Evolutionary conservation across 2,329 filamentous ascomycete species (phyloP).

Genomic region (Aureobasidium melanogenum): DNA sequence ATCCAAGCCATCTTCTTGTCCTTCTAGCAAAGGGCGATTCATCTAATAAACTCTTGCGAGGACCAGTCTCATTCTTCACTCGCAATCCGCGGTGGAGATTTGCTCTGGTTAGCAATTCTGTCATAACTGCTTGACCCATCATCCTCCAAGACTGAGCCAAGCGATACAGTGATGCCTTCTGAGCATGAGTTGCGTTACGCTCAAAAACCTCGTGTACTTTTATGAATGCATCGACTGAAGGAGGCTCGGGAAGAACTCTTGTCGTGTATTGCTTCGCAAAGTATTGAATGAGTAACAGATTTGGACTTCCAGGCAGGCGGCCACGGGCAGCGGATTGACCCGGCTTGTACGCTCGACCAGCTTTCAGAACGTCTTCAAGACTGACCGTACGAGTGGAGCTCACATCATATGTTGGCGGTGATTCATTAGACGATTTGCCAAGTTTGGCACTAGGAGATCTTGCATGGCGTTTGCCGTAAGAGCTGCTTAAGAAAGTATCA

Average conservation of each 20-base stretch:
- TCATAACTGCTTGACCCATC: conserved; percentile 41
- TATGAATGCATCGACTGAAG: conserved; percentile 28
- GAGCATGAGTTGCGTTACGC: conserved; percentile 46
- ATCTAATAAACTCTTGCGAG: neutral
- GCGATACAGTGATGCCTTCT: conserved; percentile 40
- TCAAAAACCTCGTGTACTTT: conserved; percentile 36
- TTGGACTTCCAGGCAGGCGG: conserved; percentile 34
- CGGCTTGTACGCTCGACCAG: conserved; percentile 31
- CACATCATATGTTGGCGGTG: conserved; percentile 41
- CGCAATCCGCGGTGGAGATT: conserved; percentile 5
- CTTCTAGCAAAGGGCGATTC: conserved; percentile 11
- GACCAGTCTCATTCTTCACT: neutral
- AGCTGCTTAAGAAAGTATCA: conserved; percentile 44
- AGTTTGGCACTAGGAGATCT: conserved; percentile 37
- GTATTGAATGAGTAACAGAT: conserved; percentile 31
- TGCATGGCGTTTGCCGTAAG: conserved; percentile 29
- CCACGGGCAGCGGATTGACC: conserved; percentile 43
- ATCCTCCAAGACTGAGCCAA: conserved; percentile 53
- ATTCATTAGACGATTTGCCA: conserved; percentile 45
- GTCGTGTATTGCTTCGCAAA: conserved; percentile 37
- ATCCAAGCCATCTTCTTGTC: conserved; percentile 6
- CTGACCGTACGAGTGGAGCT: conserved; percentile 39
- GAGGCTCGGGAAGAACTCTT: conserved; percentile 29
- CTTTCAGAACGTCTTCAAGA: conserved; percentile 42
- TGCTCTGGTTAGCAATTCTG: conserved; percentile 36